Evolutionary conservation across 345 rosid species (phyloP), one percentile per base, ranked within the genome.

Genomic region (Camelina laxa): DNA sequence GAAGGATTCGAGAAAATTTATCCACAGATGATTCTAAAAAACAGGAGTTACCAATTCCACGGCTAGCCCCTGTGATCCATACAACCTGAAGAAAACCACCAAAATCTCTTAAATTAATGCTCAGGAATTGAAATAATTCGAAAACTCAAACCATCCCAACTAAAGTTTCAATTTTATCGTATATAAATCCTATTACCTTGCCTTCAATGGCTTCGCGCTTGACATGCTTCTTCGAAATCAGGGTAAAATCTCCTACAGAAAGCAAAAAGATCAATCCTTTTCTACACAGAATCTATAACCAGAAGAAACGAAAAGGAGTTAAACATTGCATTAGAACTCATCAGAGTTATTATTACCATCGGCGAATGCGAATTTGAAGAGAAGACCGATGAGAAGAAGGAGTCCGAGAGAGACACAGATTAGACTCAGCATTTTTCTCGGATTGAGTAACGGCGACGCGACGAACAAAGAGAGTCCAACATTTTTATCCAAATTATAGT

Each of bases 51-150:
- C 98, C 98, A 24, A 94, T 94, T 60, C 98, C 98, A 27, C 98
- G 92, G 76, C 98, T 91, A 31, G 97, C 96, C 12, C 98, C 97
- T 54, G 98, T 94, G 55, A 94, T 88, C 98, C 98, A 94, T 21
- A 91, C 80, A 20, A 94, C 97, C 98, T 89, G 22, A 22, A 15
- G 21, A 68, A 79, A 21, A 62, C 67, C 63, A 49, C 58, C 58
- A 4, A 65, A 56, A 42, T 13, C 20, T 58, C 27, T 24, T 24
- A 21, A 41, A 30, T 60, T 24, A 54, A 55, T 33, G 20, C 27
- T 42, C 22, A 42, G 3, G 20, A 65, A 55, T 0, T 47, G 33
- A 16, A 35, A 65, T 1, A 24, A 36, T 14, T 27, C 30, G 47
- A 31, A 20, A 50, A 42, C 4, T 9, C 20, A 8, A 45, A 63